These are phyloP conservation scores for Betula pendula DNA, from an alignment of 306 rosid genomes.

Conservation along the genomic window DNA sequence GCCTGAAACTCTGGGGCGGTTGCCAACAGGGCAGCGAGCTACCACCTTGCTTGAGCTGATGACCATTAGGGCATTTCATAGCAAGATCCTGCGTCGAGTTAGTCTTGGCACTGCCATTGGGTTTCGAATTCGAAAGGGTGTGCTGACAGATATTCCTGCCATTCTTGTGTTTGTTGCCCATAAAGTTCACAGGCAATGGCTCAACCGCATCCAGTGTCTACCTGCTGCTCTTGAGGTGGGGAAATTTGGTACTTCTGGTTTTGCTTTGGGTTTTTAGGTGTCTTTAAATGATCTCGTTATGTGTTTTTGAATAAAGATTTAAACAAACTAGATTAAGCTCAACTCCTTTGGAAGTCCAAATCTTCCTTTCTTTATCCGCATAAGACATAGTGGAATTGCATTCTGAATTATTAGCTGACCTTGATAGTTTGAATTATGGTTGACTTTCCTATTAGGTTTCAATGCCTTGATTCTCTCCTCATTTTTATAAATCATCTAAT, in stretches of 20 bases:
- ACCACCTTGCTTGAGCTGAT: slow-evolving; percentile 96
- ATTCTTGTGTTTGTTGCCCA: slow-evolving; percentile 96
- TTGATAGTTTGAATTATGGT: neutral
- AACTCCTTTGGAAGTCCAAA: neutral
- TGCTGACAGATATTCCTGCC: slow-evolving; percentile 89
- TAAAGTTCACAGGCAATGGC: slow-evolving; percentile 97
- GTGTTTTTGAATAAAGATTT: slow-evolving; percentile 9
- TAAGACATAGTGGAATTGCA: neutral
- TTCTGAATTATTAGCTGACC: neutral
- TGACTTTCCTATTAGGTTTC: too few species aligned
- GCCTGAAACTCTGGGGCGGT: slow-evolving; percentile 82
- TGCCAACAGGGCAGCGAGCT: slow-evolving; percentile 95
- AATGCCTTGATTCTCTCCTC: too few species aligned
- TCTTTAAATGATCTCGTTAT: slow-evolving; percentile 40
- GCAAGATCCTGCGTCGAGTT: slow-evolving; percentile 84
- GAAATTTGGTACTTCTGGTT: slow-evolving; percentile 50
- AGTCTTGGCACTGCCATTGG: slow-evolving; percentile 99
- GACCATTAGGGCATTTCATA: slow-evolving; percentile 99
- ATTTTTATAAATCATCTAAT: too few species aligned
- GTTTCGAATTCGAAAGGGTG: slow-evolving; percentile 87
- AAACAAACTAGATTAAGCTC: neutral
- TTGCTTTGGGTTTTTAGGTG: slow-evolving; percentile 49
- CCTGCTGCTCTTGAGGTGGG: slow-evolving; percentile 99
- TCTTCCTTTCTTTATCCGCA: neutral
- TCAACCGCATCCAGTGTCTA: slow-evolving; percentile 68